Conservation (phyloP, 75 land plant species). For the Pinus tabuliformis region DNA sequence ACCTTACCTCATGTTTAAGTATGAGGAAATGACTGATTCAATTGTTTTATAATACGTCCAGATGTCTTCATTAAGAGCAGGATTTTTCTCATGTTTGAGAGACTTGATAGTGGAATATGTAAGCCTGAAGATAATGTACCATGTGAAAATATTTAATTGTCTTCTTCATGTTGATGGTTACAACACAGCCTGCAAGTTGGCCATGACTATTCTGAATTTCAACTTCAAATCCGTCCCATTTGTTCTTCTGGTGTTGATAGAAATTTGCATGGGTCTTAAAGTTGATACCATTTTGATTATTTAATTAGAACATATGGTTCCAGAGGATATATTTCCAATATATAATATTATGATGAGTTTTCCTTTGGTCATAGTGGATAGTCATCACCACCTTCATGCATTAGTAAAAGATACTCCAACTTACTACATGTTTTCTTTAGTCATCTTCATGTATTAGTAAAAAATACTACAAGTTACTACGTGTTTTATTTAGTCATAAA, state of each 20-base stretch:
- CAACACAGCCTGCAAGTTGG: background rate
- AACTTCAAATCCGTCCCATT: background rate
- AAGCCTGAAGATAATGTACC: background rate
- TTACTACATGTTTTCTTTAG: too few species aligned
- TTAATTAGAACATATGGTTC: background rate
- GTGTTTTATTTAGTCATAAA: too few species aligned
- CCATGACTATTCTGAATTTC: background rate
- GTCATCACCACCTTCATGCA: too few species aligned
- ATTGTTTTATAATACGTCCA: background rate
- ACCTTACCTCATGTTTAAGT: background rate
- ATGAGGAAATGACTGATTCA: slow-evolving; percentile 5
- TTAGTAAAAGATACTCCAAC: too few species aligned
- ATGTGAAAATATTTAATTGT: background rate
- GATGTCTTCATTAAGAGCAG: background rate
- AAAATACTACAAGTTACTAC: too few species aligned
- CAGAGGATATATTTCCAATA: too few species aligned
- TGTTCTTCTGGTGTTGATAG: background rate
- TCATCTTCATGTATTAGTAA: too few species aligned
- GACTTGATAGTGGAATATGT: background rate
- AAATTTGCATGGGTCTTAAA: background rate
- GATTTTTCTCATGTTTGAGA: background rate
- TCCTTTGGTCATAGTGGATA: too few species aligned
- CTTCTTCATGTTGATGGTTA: background rate
- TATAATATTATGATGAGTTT: too few species aligned
- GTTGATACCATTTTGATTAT: background rate